A percentile compares a stretch with the other conserved stretches of the same genome.
Conservation (phyloP, 1,139 yeast species). For the Torulaspora globosa region DNA sequence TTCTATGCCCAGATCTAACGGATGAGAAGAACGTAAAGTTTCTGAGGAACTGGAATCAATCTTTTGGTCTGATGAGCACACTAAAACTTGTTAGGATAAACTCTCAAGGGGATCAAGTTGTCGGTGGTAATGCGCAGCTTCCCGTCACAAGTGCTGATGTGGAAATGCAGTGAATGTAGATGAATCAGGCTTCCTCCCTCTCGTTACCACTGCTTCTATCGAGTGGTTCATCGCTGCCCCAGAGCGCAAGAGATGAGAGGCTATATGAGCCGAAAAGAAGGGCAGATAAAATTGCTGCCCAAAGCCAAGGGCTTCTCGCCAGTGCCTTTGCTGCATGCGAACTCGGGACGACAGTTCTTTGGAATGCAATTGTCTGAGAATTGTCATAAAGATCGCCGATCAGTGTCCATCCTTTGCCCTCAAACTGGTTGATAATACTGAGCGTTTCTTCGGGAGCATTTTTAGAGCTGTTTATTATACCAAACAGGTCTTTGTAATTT, state of each 20-base stretch:
- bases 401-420: slow-evolving; percentile 26
- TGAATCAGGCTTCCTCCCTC: not conserved
- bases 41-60: slow-evolving; percentile 74
- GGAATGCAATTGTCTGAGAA: slow-evolving; percentile 19
- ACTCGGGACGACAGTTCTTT: slow-evolving; percentile 5
- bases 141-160: slow-evolving; percentile 8
- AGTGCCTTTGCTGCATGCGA: not conserved
- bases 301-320: slow-evolving; percentile 2
- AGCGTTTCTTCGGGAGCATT: slow-evolving; percentile 27
- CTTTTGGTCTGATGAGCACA: slow-evolving; percentile 70
- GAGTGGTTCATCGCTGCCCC: not conserved
- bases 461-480: slow-evolving; percentile 25
- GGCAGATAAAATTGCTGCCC: slow-evolving; percentile 1
- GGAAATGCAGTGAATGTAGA: slow-evolving; percentile 14
- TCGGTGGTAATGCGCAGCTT: slow-evolving; percentile 22
- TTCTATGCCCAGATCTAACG: slow-evolving; percentile 66
- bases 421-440: slow-evolving; percentile 19
- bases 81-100: slow-evolving; percentile 43
- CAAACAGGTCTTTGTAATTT: slow-evolving; percentile 26
- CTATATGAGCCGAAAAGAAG: not conserved
- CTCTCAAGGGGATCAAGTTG: slow-evolving; percentile 26
- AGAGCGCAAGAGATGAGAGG: not conserved
- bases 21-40: slow-evolving; percentile 55
- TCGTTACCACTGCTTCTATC: not conserved
- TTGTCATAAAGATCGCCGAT: slow-evolving; percentile 24